These are phyloP conservation scores for Penicillium parvum DNA, from an alignment of 495 filamentous ascomycete genomes.

Conservation along the genomic window DNA sequence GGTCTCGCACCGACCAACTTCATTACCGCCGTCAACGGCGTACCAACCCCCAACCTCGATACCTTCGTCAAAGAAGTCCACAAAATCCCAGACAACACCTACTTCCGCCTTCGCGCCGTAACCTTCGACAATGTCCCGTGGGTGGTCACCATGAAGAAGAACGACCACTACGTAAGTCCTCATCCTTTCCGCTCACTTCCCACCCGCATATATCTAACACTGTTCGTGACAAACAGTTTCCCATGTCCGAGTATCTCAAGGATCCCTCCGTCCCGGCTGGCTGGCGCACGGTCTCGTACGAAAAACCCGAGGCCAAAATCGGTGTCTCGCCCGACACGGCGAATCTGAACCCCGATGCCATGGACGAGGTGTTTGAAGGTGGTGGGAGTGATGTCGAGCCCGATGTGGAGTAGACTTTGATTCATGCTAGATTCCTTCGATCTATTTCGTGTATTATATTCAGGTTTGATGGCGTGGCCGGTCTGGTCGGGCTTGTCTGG, in stretches of 20 bases:
- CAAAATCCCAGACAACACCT: conserved; percentile 92
- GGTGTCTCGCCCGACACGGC: conserved; percentile 34
- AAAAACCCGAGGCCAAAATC: conserved; percentile 46
- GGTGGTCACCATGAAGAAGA: conserved; percentile 99
- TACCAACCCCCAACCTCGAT: conserved; percentile 73
- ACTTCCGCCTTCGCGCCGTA: conserved; percentile 89
- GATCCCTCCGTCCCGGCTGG: conserved; percentile 57
- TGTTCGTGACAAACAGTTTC: conserved; percentile 55
- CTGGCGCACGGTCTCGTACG: conserved; percentile 70
- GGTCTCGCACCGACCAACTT: conserved; percentile 95
- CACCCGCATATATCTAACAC: conserved; percentile 5
- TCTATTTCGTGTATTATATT: conserved; percentile 16
- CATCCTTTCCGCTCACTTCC: neutral
- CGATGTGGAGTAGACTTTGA: conserved; percentile 23
- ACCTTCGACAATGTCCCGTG: conserved; percentile 98
- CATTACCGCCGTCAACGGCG: conserved; percentile 89
- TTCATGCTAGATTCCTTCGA: neutral
- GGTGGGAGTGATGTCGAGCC: conserved; percentile 38
- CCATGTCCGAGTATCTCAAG: conserved; percentile 82
- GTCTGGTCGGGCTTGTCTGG: conserved; percentile 2
- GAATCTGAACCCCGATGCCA: conserved; percentile 45
- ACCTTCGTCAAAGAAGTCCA: conserved; percentile 72
- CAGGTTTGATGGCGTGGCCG: conserved; percentile 13
- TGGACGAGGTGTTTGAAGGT: conserved; percentile 37
- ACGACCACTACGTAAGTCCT: conserved; percentile 82